A percentile compares a stretch with the other conserved stretches of the same genome.
Evolutionary conservation across 176 grass and related monocot genomes (phyloP).

Genomic region (Oryza australiensis): DNA sequence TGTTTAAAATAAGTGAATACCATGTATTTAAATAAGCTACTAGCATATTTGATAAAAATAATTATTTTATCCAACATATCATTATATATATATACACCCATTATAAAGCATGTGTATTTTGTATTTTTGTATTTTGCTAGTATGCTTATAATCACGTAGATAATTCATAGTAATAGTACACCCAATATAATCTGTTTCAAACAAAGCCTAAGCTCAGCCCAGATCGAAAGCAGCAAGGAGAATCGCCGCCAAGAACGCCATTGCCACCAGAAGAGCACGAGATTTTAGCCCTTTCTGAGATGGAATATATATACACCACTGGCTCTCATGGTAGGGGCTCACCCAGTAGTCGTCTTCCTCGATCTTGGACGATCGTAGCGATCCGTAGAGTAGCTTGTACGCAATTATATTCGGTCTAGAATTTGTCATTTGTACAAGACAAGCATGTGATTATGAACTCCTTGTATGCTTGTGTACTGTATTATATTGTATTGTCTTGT

Average conservation of each 20-base stretch:
- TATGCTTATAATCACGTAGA: too few relatives aligned
- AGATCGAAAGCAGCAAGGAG: background rate
- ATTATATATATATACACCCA: too few relatives aligned
- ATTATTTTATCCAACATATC: too few relatives aligned
- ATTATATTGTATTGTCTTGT: background rate
- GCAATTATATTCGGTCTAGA: background rate
- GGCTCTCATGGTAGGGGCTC: background rate
- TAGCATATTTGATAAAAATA: too few relatives aligned
- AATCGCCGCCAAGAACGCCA: background rate
- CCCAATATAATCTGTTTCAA: too few relatives aligned
- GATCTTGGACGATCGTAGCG: conserved; percentile 22
- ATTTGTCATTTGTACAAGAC: background rate
- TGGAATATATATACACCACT: background rate
- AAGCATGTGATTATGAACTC: background rate
- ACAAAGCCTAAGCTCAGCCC: background rate
- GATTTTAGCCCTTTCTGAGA: background rate
- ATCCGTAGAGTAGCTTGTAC: conserved; percentile 23
- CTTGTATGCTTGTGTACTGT: background rate
- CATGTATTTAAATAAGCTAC: too few relatives aligned
- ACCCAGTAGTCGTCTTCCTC: background rate
- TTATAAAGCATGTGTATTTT: too few relatives aligned
- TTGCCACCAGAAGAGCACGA: conserved; percentile 14
- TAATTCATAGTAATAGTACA: too few relatives aligned
- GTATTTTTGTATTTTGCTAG: too few relatives aligned
- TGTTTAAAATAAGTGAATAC: too few relatives aligned